Evolutionary conservation across 345 rosid genomes (phyloP).

Genomic region (Corchorus capsularis): DNA sequence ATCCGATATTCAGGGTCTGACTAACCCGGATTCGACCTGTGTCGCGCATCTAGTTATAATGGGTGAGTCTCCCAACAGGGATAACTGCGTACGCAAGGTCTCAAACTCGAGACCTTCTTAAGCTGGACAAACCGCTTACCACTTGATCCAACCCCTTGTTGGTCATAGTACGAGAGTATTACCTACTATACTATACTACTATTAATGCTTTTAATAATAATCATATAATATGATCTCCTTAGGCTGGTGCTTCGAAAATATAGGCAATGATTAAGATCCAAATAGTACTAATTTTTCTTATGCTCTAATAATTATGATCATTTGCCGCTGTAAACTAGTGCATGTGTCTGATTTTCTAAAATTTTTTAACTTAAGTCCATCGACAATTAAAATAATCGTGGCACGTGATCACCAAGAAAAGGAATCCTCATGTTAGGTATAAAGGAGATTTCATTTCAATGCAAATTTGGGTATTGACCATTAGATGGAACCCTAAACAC

Average conservation of each 20-base stretch:
- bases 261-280: neutral
- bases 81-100: no score
- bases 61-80: no score
- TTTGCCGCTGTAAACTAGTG: neutral
- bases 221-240: neutral
- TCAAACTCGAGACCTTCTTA: no score
- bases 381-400: neutral
- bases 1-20: no score
- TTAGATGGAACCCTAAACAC: constrained; percentile 1
- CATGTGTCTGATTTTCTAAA: neutral
- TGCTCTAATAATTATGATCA: neutral
- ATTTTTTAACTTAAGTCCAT: no score
- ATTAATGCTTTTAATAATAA: neutral
- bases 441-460: neutral
- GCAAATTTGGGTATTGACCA: neutral
- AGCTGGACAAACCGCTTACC: no score
- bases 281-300: no score
- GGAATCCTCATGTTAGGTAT: constrained; percentile 1
- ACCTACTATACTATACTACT: neutral
- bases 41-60: no score
- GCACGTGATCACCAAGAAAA: constrained; percentile 8
- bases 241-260: neutral
- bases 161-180: neutral
- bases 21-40: no score
- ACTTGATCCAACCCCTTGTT: no score